Base-by-base conservation (phyloP, 176 grass and related monocot genomes). In the Chloris gayana region DNA sequence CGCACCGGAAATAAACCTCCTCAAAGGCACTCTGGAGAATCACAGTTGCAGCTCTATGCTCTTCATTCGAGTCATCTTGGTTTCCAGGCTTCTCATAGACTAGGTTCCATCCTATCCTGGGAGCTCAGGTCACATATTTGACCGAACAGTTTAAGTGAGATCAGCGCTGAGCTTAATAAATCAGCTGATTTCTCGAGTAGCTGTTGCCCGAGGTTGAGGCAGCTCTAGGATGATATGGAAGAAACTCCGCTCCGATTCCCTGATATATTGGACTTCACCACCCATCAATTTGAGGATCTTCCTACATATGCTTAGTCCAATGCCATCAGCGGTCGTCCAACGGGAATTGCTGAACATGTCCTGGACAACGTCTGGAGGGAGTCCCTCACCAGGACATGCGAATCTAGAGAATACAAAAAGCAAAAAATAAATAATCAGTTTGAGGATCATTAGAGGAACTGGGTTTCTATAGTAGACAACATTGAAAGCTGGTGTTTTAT, bases 261-360 rank as follows among this genome's bases (percentile, higher is more conserved):
- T 93, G 27, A 95, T 93, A 41, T 95, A 95, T 76, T 99, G 96
- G 74, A 99, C 97, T 65, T 99, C 93, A 1, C 97, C 97, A 6
- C 91, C 89, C 97, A 99, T 91, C 70, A 96, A 85, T 87, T 95
- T 93, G 24, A 95, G 86, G 14, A 99, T 87, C 72, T 91, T 99
- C 69, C 97, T 77, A 76, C 88, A 95, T 69, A 85, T 80, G 59
- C 86, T 93, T 64, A 99, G 86, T 14, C 88, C 88, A 67, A 95
- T 89, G 50, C 97, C 97, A 85, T 99, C 97, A 68, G 91, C 75
- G 15, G 93, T 93, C 27, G 60, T 73, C 97, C 90, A 91, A 22
- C 82, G 82, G n/a, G 92, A 89, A 64, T 95, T 95, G 42, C 90
- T 89, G 62, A 99, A 99, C 93, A 99, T 91, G 79, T 99, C 97